phyloP scores from a whole-genome alignment of 1,284 basidiomycete species.

The Tranzscheliella williamsii region DNA sequence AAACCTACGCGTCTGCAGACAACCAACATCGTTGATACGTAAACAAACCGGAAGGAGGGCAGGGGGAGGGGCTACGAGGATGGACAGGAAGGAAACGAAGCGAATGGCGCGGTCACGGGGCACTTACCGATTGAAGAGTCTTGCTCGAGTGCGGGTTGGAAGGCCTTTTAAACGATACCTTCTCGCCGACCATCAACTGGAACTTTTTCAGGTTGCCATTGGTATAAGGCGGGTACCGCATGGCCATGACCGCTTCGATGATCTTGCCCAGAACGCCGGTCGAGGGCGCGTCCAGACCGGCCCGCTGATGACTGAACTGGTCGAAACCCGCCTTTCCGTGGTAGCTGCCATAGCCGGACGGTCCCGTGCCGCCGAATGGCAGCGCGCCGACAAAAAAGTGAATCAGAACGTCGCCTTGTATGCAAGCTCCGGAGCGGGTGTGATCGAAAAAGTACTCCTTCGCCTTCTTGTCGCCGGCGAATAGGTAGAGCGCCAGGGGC shows the following conservation, averaged over 20 bases:
- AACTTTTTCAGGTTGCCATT: slow-evolving; percentile 45
- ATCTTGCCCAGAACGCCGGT: slow-evolving; percentile 54
- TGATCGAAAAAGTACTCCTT: slow-evolving; percentile 66
- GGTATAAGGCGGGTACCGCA: slow-evolving; percentile 62
- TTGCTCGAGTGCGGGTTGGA: slow-evolving; percentile 44
- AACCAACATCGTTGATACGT: neutral
- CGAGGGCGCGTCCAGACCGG: slow-evolving; percentile 63
- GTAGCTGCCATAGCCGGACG: slow-evolving; percentile 64
- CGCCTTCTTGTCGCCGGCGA: slow-evolving; percentile 68
- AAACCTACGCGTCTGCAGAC: neutral
- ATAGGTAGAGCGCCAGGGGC: slow-evolving; percentile 77
- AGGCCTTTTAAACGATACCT: slow-evolving; percentile 39
- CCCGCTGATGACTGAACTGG: slow-evolving; percentile 65
- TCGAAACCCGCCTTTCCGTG: slow-evolving; percentile 65
- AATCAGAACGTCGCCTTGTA: slow-evolving; percentile 41
- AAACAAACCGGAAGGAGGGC: neutral
- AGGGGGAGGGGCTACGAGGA: neutral
- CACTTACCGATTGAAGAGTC: slow-evolving; percentile 36
- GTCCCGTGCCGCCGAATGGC: slow-evolving; percentile 66
- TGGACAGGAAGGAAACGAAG: too few species aligned
- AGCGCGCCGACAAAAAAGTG: slow-evolving; percentile 67
- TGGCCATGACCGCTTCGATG: slow-evolving; percentile 59
- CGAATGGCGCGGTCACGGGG: neutral
- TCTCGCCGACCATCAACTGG: slow-evolving; percentile 24
- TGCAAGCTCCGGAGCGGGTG: slow-evolving; percentile 46